phyloP scores from a whole-genome alignment of 352 stramenopile genomes.

The Phytophthora palmivora region DNA sequence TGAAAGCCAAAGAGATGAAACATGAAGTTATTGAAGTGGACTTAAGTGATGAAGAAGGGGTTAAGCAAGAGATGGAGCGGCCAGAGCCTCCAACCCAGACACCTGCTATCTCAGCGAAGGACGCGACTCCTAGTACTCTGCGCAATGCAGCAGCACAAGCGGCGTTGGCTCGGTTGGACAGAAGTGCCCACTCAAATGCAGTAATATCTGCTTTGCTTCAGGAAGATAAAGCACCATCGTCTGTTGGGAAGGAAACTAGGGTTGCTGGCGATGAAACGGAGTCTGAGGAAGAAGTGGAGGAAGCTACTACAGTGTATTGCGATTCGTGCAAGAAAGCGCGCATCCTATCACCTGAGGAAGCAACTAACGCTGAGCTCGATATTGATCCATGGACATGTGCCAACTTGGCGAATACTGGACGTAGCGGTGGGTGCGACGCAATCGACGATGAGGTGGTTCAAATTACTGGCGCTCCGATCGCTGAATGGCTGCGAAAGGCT shows the following conservation, averaged over 20 bases:
- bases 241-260: conserved; percentile 3
- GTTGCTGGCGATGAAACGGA: conserved; percentile 38
- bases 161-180: conserved; percentile 62
- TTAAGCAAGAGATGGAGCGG: conserved; percentile 19
- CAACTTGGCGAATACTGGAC: conserved; percentile 43
- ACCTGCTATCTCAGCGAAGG: conserved; percentile 38
- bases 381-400: conserved; percentile 68
- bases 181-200: conserved; percentile 44
- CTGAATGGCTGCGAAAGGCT: conserved; percentile 48
- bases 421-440: conserved; percentile 49
- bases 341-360: conserved; percentile 65
- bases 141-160: conserved; percentile 61
- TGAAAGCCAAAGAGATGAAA: conserved; percentile 25
- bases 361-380: conserved; percentile 30
- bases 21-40: conserved; percentile 26
- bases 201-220: conserved; percentile 53
- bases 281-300: conserved; percentile 60
- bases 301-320: conserved; percentile 80
- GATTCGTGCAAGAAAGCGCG: conserved; percentile 84
- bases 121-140: conserved; percentile 41
- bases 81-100: conserved; percentile 24
- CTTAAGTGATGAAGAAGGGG: conserved; percentile 23
- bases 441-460: conserved; percentile 81
- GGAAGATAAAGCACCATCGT: neutral
- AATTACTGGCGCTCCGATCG: conserved; percentile 59